Base-by-base conservation (phyloP, 306 rosid species). In the Lathyrus aphaca region DNA sequence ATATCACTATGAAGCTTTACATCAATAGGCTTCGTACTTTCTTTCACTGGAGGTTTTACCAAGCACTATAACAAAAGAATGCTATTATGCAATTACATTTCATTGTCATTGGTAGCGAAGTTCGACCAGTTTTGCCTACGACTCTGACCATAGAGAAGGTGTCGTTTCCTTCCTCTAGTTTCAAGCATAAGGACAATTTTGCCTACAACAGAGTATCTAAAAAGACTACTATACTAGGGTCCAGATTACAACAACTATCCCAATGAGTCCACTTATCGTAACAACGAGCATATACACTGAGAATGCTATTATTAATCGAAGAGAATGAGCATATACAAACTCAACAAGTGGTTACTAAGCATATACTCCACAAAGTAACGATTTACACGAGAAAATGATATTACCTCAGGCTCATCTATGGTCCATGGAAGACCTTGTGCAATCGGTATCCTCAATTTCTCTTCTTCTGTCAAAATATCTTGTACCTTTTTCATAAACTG, bases 401-500 rank as follows among this genome's bases (percentile, higher is more conserved):
- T 64, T 72, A 93, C 99, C 96, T 95, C 91, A 18, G 99, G 96
- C 76, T 95, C 96, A 79, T 95, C 96, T 8, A 92, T 95, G 56
- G 99, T 95, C 91, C 90, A 91, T 49, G 99, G 99, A 71, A 95
- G 96, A 61, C 99, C 97, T 68, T 91, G 96, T 39, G 99, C 99
- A 71, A 89, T 43, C 6, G 97, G 99, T 64, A 91, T 82, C 64
- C 97, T 79, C 59, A 80, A 84, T 29, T 72, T 89, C 82, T 89
- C 97, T 75, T 95, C 93, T 82, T 89, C 91, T 15, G 38, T 48
- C 81, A 79, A 51, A 68, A 86, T 81, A 68, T 87, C 97, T 35
- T 89, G 89, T 2, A 89, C 46, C 79, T 86, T 95, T 79, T 95
- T 95, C 77, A 74, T 10, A 23, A 95, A 79, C 66, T 91, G 96